Evolutionary conservation across 23 red algal genomes (phyloP).

Genomic region (Agarophyton chilense): DNA sequence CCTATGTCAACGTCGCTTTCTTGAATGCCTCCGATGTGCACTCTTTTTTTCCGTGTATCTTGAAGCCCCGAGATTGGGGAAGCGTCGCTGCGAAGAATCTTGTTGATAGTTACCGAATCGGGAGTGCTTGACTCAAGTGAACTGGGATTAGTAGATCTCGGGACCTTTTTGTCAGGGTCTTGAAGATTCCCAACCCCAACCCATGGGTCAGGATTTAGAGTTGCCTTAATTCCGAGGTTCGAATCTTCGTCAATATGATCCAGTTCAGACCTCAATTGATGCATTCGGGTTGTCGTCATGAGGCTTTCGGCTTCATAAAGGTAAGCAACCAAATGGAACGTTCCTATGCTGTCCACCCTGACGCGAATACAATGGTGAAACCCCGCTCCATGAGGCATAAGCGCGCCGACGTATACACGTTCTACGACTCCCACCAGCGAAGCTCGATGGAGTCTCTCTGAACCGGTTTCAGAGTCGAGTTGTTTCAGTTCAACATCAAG

Average conservation of each 20-base stretch:
- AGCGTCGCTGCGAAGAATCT: neutral
- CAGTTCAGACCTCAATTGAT: neutral
- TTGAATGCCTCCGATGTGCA: neutral
- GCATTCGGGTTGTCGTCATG: neutral
- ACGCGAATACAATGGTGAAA: constrained; percentile 18
- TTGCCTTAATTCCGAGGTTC: neutral
- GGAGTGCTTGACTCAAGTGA: neutral
- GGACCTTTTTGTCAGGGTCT: neutral
- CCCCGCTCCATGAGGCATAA: neutral
- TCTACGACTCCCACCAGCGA: constrained; percentile 13
- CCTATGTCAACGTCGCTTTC: neutral
- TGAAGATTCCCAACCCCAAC: too few relatives aligned
- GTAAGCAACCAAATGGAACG: constrained; percentile 22
- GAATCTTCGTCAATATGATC: neutral
- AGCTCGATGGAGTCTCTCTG: neutral
- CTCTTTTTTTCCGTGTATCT: neutral
- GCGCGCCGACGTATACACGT: constrained; percentile 17
- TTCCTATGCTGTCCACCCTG: neutral
- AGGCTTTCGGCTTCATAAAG: constrained; percentile 2
- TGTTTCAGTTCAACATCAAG: constrained; percentile 25
- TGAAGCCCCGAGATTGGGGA: neutral
- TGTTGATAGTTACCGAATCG: neutral
- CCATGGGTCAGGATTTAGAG: neutral
- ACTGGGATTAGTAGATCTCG: neutral
- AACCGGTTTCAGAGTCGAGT: neutral